These are phyloP conservation scores for Hypoxylon trugodes DNA, from an alignment of 495 filamentous ascomycete genomes.

Conservation along the genomic window DNA sequence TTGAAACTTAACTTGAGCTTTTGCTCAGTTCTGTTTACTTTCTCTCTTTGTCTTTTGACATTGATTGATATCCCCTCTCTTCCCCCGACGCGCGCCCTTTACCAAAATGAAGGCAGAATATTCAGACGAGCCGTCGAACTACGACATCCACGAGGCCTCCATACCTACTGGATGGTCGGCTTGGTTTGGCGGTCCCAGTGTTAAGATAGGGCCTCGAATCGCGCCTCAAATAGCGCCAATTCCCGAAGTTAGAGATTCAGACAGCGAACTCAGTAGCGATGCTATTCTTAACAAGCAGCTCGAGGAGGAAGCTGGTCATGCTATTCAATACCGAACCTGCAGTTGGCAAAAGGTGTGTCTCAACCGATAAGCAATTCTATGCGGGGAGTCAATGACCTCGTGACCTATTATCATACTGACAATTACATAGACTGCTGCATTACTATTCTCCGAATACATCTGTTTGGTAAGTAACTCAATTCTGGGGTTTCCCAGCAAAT, in stretches of 20 bases:
- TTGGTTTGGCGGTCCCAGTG: slow-evolving; percentile 50
- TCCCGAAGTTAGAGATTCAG: slow-evolving; percentile 45
- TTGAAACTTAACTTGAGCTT: slow-evolving; percentile 10
- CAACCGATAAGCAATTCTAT: slow-evolving; percentile 1
- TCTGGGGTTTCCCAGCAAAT: neutral
- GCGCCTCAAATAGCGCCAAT: slow-evolving; percentile 50
- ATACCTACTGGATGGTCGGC: slow-evolving; percentile 39
- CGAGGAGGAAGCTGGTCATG: slow-evolving; percentile 76
- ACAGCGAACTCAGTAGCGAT: slow-evolving; percentile 52
- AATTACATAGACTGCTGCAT: slow-evolving; percentile 71
- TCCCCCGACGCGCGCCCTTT: neutral
- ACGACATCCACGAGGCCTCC: slow-evolving; percentile 15
- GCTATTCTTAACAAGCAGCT: slow-evolving; percentile 74
- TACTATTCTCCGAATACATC: slow-evolving; percentile 92
- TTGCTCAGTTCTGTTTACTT: neutral
- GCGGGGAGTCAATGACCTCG: slow-evolving; percentile 12
- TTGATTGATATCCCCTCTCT: neutral
- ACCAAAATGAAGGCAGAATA: slow-evolving; percentile 38
- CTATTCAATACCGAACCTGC: slow-evolving; percentile 89
- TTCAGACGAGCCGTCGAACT: slow-evolving; percentile 21
- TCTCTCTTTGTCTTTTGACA: neutral
- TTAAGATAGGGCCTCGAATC: slow-evolving; percentile 54
- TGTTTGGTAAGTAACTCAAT: slow-evolving; percentile 63
- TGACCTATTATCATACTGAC: slow-evolving; percentile 12
- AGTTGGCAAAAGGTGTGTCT: slow-evolving; percentile 82